Conservation (phyloP, 495 filamentous ascomycete species). For the Daldinia grandis region DNA sequence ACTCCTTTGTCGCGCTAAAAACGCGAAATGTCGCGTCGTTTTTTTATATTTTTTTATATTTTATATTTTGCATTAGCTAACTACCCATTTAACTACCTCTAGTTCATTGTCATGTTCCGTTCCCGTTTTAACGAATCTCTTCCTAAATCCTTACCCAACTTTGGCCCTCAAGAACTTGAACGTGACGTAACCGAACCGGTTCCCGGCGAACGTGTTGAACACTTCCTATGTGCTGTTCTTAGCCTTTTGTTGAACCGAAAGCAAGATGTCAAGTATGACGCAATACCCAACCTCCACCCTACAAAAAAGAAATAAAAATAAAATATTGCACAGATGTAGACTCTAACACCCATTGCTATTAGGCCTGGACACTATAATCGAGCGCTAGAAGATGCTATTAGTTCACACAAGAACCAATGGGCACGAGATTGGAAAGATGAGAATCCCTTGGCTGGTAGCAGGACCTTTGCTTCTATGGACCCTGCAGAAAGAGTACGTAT, state of each 20-base stretch:
- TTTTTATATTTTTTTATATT: no score
- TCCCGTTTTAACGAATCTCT: constrained; percentile 90
- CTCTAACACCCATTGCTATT: constrained; percentile 11
- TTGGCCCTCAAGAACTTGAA: constrained; percentile 95
- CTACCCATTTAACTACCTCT: constrained; percentile 44
- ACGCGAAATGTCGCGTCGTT: constrained; percentile 54
- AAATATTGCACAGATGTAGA: neutral
- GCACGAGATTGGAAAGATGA: constrained; percentile 83
- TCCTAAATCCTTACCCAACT: constrained; percentile 82
- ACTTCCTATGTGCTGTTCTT: constrained; percentile 86
- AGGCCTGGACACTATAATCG: constrained; percentile 88
- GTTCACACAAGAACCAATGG: constrained; percentile 88
- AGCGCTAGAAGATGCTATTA: constrained; percentile 91
- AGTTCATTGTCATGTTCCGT: constrained; percentile 99
- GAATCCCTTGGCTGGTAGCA: constrained; percentile 81
- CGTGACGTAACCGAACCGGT: constrained; percentile 76
- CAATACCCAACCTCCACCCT: constrained; percentile 38
- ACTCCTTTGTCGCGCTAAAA: constrained; percentile 43
- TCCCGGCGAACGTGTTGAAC: constrained; percentile 85
- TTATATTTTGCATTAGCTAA: constrained; percentile 45
- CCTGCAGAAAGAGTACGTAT: constrained; percentile 79
- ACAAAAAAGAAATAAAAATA: neutral
- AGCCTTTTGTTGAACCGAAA: constrained; percentile 92
- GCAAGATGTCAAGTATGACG: constrained; percentile 94
- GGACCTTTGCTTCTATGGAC: constrained; percentile 79